Conservation (phyloP, 768 basidiomycete species). For the Trametes cingulata region DNA sequence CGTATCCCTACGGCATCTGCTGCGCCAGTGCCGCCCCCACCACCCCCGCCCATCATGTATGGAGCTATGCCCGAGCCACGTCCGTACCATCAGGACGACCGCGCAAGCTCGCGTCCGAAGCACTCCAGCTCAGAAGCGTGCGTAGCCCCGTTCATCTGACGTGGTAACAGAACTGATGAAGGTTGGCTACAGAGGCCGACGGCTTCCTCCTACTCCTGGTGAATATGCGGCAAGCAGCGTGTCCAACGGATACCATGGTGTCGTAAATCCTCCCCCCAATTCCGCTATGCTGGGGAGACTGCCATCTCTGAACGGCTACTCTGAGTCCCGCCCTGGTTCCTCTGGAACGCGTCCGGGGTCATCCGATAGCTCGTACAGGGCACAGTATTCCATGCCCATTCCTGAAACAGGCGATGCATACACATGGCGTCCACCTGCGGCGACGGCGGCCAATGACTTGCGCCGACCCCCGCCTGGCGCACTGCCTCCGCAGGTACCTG, state of each 20-base stretch:
- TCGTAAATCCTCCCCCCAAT: constrained; percentile 17
- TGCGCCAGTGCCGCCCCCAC: constrained; percentile 23
- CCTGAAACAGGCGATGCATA: constrained; percentile 18
- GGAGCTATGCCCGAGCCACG: constrained; percentile 23
- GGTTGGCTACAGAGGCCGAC: constrained; percentile 13
- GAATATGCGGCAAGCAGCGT: background rate
- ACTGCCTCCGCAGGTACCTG: constrained; percentile 30
- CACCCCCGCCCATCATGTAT: constrained; percentile 19
- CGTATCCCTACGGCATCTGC: constrained; percentile 27
- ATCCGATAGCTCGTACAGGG: constrained; percentile 15
- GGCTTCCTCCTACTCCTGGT: constrained; percentile 21
- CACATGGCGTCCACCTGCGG: constrained; percentile 6
- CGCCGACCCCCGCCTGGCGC: constrained; percentile 32
- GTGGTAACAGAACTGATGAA: background rate
- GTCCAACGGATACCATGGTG: constrained; percentile 20
- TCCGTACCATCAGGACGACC: constrained; percentile 19
- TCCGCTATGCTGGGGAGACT: constrained; percentile 17
- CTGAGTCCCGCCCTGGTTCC: constrained; percentile 22
- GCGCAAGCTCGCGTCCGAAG: constrained; percentile 9
- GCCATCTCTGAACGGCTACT: constrained; percentile 18
- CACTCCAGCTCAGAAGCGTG: constrained; percentile 27
- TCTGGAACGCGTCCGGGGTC: constrained; percentile 20
- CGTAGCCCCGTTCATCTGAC: constrained; percentile 1
- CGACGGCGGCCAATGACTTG: constrained; percentile 10
- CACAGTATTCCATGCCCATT: constrained; percentile 25